These are phyloP conservation scores for Monosporascus sp. DNA, from an alignment of 2,329 filamentous ascomycete species.

Conservation along the genomic window DNA sequence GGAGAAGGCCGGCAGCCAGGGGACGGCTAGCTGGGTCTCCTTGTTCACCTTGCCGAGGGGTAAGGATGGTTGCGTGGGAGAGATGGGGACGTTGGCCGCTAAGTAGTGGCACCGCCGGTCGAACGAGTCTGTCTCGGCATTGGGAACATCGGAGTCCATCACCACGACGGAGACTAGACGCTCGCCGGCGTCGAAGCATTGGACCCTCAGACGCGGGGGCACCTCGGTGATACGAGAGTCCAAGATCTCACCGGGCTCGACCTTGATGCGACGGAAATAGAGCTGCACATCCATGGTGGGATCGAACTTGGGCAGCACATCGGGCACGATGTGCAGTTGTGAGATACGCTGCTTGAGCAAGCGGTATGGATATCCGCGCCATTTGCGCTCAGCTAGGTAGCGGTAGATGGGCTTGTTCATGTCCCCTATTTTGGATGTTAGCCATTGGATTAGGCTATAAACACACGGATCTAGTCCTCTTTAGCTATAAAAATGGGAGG, in stretches of 20 bases:
- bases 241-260: slow-evolving; percentile 74
- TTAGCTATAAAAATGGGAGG: slow-evolving; percentile 11
- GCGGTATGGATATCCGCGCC: slow-evolving; percentile 75
- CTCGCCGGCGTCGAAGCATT: slow-evolving; percentile 76
- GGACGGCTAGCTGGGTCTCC: slow-evolving; percentile 62
- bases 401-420: slow-evolving; percentile 97
- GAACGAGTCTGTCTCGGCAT: slow-evolving; percentile 69
- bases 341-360: slow-evolving; percentile 79
- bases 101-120: slow-evolving; percentile 81
- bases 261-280: slow-evolving; percentile 65
- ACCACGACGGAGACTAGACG: slow-evolving; percentile 81
- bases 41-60: slow-evolving; percentile 58
- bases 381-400: slow-evolving; percentile 79
- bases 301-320: slow-evolving; percentile 76
- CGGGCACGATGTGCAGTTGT: slow-evolving; percentile 83
- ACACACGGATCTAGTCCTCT: slow-evolving; percentile 1
- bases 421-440: slow-evolving; percentile 56
- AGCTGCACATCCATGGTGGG: slow-evolving; percentile 76
- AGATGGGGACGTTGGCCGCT: slow-evolving; percentile 58
- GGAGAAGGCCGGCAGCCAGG: slow-evolving; percentile 81
- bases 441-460: background rate
- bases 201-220: slow-evolving; percentile 71
- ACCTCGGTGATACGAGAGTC: slow-evolving; percentile 68
- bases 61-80: slow-evolving; percentile 51
- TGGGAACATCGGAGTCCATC: slow-evolving; percentile 85